Evolutionary conservation across 306 rosid species (phyloP).

Genomic region (Trichosanthes truncata): DNA sequence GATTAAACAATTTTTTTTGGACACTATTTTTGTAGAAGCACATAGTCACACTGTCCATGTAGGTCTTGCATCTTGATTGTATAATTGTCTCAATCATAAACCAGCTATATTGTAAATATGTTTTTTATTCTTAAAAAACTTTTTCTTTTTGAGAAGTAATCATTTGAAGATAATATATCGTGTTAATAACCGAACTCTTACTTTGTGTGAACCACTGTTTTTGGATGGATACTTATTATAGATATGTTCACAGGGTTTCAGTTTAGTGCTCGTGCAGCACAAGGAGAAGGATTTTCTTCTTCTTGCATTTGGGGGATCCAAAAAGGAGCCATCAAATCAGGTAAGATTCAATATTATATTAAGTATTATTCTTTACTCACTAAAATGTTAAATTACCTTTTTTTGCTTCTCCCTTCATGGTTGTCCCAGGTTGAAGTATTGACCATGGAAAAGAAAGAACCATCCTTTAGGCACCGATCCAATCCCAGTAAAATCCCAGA

Average conservation of each 20-base stretch:
- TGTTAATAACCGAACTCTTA: neutral
- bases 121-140: neutral
- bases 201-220: conserved; percentile 6
- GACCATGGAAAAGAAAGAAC: conserved; percentile 56
- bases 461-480: conserved; percentile 35
- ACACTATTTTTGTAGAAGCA: neutral
- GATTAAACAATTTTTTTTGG: neutral
- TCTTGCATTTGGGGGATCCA: conserved; percentile 91
- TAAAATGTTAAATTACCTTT: neutral
- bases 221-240: conserved; percentile 12
- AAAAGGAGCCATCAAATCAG: conserved; percentile 88
- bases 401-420: neutral
- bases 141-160: neutral
- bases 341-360: conserved; percentile 15
- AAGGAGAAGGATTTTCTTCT: conserved; percentile 93
- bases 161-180: neutral
- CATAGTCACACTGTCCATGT: neutral
- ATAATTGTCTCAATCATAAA: neutral
- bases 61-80: neutral
- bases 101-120: neutral
- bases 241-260: conserved; percentile 62
- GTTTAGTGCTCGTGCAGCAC: conserved; percentile 67
- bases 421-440: conserved; percentile 64
- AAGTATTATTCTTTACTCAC: neutral
- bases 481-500: conserved; percentile 43